Evolutionary conservation across 345 rosid species (phyloP).

Genomic region (Cardiospermum halicacabum): DNA sequence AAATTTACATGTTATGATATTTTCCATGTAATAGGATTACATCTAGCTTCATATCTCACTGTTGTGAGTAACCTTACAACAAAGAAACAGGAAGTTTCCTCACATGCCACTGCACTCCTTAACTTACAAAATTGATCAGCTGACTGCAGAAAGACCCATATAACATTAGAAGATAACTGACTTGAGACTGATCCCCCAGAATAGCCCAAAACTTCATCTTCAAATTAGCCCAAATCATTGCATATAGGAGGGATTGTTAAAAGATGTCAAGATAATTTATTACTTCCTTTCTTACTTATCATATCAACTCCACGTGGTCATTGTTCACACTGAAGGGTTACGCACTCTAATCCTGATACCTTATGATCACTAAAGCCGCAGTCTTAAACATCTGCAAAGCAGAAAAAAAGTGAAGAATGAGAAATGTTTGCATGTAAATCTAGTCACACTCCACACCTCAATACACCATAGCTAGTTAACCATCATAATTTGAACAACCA

Average conservation of each 20-base stretch:
- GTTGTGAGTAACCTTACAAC: constrained; percentile 14
- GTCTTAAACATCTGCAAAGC: constrained; percentile 25
- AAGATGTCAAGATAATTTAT: constrained; percentile 13
- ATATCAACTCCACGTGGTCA: background rate
- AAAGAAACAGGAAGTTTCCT: constrained; percentile 17
- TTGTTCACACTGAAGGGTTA: background rate
- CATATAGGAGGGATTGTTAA: constrained; percentile 6
- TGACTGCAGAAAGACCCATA: constrained; percentile 17
- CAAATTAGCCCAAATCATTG: constrained; percentile 1
- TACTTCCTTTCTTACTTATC: constrained; percentile 3
- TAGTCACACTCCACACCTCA: background rate
- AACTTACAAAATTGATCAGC: constrained; percentile 39
- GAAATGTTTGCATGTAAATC: background rate
- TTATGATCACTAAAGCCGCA: background rate
- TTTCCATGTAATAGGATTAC: constrained; percentile 6
- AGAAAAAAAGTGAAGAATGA: constrained; percentile 2
- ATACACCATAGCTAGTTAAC: background rate
- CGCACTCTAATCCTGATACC: background rate
- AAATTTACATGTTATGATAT: constrained; percentile 16
- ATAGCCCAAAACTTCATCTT: background rate
- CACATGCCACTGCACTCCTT: constrained; percentile 7
- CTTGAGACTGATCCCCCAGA: constrained; percentile 10
- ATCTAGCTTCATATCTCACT: constrained; percentile 17
- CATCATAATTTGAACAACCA: background rate
- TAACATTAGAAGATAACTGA: constrained; percentile 8